Base-by-base conservation (phyloP, 441 rosid species). In the Pelargonium fulgidum region DNA sequence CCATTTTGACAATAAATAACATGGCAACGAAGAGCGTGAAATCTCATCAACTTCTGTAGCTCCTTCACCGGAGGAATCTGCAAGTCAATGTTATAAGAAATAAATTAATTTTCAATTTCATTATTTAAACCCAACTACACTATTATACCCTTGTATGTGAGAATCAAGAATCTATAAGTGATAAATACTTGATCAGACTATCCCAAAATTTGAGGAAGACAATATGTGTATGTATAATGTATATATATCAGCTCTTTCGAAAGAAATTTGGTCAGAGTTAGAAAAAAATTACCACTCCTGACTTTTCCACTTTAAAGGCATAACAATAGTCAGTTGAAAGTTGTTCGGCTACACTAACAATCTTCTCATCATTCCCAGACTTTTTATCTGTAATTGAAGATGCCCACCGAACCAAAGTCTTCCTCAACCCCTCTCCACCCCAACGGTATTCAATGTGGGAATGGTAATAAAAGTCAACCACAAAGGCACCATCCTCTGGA, bases 361-460 rank as follows among this genome's bases (percentile, higher is more conserved):
- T 74, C 71, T 85, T 84, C 71, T 85, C 86, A 24, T 79, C 79
- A 20, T 66, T 78, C 41, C 72, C 86, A 58, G 75, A 82, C 64
- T 77, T 82, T 78, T 83, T 85, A 36, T 86, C 89, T 47, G 73
- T 81, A 67, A 88, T 67, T 0, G 86, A 80, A 73, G 89, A 64
- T 17, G 84, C 90, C 98, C 98, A 92, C 44, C 96, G 92, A 70
- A 86, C 81, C 84, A 90, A 69, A 73, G 97, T 90, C 81, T 90
- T 92, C 82, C 96, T 84, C 72, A 90, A 69, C 47, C 92, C 96
- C 81, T 92, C 95, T 74, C 89, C 96, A 65, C 98, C 98, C 98
- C 98, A 92, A 4, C 87, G 89, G 66, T 87, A 89, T 67, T 86
- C 96, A 14, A 87, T 65, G 56, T 75, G 97, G 0, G 91, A 89